phyloP scores from a whole-genome alignment of 805 yeast genomes.

The Nakazawaea wyomingensis region DNA sequence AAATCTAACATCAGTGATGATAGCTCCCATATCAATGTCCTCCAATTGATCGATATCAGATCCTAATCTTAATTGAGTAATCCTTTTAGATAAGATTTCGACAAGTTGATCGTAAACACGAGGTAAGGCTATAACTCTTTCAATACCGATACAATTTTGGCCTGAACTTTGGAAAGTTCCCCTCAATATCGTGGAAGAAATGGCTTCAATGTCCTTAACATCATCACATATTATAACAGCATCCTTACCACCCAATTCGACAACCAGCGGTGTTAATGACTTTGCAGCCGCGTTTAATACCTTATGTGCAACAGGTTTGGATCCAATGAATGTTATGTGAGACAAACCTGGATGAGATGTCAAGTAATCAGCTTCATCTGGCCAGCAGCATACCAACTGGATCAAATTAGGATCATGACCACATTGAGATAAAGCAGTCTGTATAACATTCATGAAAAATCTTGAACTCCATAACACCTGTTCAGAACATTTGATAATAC shows the following conservation, averaged over 20 bases:
- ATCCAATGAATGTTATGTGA: slow-evolving; percentile 94
- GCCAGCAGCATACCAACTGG: slow-evolving; percentile 85
- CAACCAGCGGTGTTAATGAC: slow-evolving; percentile 89
- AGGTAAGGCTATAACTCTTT: slow-evolving; percentile 81
- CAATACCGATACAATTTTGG: slow-evolving; percentile 97
- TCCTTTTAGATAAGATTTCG: slow-evolving; percentile 48
- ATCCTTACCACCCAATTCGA: slow-evolving; percentile 96
- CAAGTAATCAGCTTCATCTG: slow-evolving; percentile 81
- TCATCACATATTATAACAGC: slow-evolving; percentile 85
- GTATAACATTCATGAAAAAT: slow-evolving; percentile 69
- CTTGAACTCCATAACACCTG: slow-evolving; percentile 93
- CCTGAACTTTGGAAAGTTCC: slow-evolving; percentile 98
- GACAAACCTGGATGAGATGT: slow-evolving; percentile 77
- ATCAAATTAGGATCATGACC: slow-evolving; percentile 78
- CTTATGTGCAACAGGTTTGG: slow-evolving; percentile 88
- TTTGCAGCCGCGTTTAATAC: slow-evolving; percentile 81
- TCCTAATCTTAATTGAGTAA: slow-evolving; percentile 67
- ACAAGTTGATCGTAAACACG: slow-evolving; percentile 61
- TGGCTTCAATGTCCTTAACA: slow-evolving; percentile 46
- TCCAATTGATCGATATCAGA: slow-evolving; percentile 89
- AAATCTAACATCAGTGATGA: slow-evolving; percentile 77
- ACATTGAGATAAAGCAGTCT: slow-evolving; percentile 64
- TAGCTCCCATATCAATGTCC: slow-evolving; percentile 94
- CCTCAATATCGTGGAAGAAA: slow-evolving; percentile 81
- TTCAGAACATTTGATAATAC: slow-evolving; percentile 91